A percentile compares a stretch with the other conserved stretches of the same genome.
Conservation (phyloP, 345 rosid species). For the Eucalyptus erythrocorys region DNA sequence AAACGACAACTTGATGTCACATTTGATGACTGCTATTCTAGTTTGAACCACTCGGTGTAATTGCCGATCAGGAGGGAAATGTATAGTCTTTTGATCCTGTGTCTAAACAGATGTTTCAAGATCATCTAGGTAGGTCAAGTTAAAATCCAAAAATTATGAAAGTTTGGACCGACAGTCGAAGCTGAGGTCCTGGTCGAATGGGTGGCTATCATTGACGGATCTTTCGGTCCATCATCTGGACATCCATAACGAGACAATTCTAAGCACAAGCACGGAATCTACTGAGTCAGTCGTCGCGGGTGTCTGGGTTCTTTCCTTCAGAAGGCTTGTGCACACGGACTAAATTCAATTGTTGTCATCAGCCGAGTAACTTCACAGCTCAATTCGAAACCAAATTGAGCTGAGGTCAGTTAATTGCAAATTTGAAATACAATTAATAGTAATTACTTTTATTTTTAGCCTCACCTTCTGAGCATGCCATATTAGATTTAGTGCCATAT, state of each 20-base stretch:
- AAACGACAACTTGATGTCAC: background rate
- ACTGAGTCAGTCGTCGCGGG: background rate
- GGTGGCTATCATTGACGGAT: background rate
- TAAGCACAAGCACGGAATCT: background rate
- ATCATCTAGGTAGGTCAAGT: background rate
- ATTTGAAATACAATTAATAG: background rate
- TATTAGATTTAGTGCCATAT: background rate
- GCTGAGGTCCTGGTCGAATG: background rate
- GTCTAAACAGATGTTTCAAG: background rate
- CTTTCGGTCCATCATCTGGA: background rate
- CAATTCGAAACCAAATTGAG: background rate
- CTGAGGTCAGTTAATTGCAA: background rate
- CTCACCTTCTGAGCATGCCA: background rate
- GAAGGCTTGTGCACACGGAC: background rate
- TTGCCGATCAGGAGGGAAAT: background rate
- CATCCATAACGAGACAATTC: background rate
- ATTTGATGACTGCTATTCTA: background rate
- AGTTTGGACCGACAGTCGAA: background rate
- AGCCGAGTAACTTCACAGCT: background rate
- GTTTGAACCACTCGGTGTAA: background rate
- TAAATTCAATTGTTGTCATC: background rate
- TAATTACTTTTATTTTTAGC: background rate
- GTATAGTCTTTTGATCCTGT: background rate
- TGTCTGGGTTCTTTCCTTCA: background rate
- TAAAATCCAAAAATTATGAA: background rate